Percentiles rank a stretch among this genome's conserved stretches.
phyloP scores from a whole-genome alignment of 495 filamentous ascomycete species.

The Penicillium coffeae region DNA sequence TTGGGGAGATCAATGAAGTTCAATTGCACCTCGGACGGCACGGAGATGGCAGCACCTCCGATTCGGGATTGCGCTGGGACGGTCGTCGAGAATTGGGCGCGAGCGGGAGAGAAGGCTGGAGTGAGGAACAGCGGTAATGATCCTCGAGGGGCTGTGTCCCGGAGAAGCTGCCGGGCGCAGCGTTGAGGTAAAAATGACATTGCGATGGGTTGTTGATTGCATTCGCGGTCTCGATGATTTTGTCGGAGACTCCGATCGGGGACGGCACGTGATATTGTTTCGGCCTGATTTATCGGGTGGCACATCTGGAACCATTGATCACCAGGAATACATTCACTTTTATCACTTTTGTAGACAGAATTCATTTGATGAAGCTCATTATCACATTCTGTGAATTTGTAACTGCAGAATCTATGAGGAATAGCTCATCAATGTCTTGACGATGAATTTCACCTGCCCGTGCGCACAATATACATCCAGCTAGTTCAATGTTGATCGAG shows the following conservation, averaged over 20 bases:
- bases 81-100: constrained; percentile 65
- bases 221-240: constrained; percentile 35
- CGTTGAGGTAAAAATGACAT: constrained; percentile 39
- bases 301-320: not conserved
- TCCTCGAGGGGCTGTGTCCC: constrained; percentile 27
- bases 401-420: too few species aligned
- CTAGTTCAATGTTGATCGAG: too few species aligned
- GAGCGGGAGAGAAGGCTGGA: constrained; percentile 60
- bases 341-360: too few species aligned
- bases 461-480: too few species aligned
- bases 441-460: too few species aligned
- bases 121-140: constrained; percentile 68
- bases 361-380: too few species aligned
- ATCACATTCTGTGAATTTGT: too few species aligned
- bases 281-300: not conserved
- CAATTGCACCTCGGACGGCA: constrained; percentile 80
- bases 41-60: constrained; percentile 72
- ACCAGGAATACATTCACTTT: too few species aligned
- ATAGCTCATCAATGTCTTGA: too few species aligned
- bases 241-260: constrained; percentile 29
- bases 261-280: constrained; percentile 24
- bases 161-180: constrained; percentile 41
- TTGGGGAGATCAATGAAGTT: constrained; percentile 56
- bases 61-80: constrained; percentile 69
- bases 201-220: constrained; percentile 21